Evolutionary conservation across 352 stramenopile genomes (phyloP), one percentile per base, ranked within the genome.

Genomic region (Phytopythium sindhum): DNA sequence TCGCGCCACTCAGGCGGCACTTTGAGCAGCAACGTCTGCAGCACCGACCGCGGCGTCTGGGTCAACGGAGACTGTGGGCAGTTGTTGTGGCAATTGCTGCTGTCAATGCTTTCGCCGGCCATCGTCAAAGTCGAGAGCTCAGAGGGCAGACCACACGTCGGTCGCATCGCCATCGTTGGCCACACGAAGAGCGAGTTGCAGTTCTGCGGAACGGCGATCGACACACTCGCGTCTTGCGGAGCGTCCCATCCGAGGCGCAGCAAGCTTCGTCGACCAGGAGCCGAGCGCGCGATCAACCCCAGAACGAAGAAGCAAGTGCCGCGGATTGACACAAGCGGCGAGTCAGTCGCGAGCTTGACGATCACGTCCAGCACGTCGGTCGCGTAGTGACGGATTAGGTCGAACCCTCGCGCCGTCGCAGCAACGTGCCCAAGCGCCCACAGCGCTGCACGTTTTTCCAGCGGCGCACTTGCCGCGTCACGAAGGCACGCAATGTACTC

Each of bases 271-370:
- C 81, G 77, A 9, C 88, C 86, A 29, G 80, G 63, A 19, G 79
- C 67, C 23, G 86, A 95, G 9, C 86, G 76, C 9, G 86, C 77
- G 26, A 96, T 71, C 45, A 96, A 73, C 0, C 86, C 88, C 15
- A 96, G 68, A 7, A 93, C 88, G 58, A 94, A 96, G 59, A 95
- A 93, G 63, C 88, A 95, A 6, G 88, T 96, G 26, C 88, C 86
- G 15, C 88, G 86, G 57, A 96, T 86, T 19, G 86, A 95, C 14
- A 96, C 81, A 4, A 94, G 77, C 21, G 83, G 79, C 21, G 86
- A 93, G 62, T 94, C 80, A 0, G 81, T 94, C 17, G 86, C 86
- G 28, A 96, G 64, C 64, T 95, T 93, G n/a, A 92, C 84, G 51
- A 96, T 93, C 64, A 93, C 64, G 39, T 96, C 88, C 19, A 96